Evolutionary conservation across 2,329 filamentous ascomycete genomes (phyloP), one percentile per base, ranked within the genome.

Genomic region (Aspergillus pseudonomiae): DNA sequence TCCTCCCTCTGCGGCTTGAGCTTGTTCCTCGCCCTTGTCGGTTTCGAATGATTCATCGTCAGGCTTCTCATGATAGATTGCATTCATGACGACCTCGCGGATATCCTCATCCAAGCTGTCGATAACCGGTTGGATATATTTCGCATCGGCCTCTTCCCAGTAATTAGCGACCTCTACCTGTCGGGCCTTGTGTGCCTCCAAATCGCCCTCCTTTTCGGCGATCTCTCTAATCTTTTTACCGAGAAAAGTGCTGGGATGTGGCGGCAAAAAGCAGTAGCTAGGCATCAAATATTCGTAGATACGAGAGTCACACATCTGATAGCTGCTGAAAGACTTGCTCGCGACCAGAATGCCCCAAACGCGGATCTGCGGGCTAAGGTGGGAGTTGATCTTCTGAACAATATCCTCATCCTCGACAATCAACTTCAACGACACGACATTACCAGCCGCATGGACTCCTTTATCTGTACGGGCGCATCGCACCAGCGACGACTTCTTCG

Each of bases 231-330:
- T 82, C 74, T 93, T 92, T 79, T 90, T 91, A 10, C 92, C 94
- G 41, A 99, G 79, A 75, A 87, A 97, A 65, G 92, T 96, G 66
- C 90, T 89, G 0, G 94, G 94, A 75, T 98, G 94, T 0, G 95
- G 95, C 24, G 95, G 95, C 36, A 99, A 81, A 70, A 99, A 91
- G 62, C 91, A 93, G 79, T 98, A 93, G 48, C 91, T 95, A 2
- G 95, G 95, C 77, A 99, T 92, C 59, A 99, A 83, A 75, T 99
- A 99, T 81, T 99, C 95, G 80, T 99, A 99, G 85, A 94, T 96
- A 70, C 95, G 86, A 30, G 93, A 97, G 79, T 99, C 95, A 79
- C 94, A 97, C 61, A 92, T 87, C 75, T 96, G 91, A 79, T 99
- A 99, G 79, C 92, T 94, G 78, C 92, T 97, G 83, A 98, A 99